These are phyloP conservation scores for Neopestalotiopsis rosae DNA, from an alignment of 2,329 filamentous ascomycete species.

Conservation along the genomic window DNA sequence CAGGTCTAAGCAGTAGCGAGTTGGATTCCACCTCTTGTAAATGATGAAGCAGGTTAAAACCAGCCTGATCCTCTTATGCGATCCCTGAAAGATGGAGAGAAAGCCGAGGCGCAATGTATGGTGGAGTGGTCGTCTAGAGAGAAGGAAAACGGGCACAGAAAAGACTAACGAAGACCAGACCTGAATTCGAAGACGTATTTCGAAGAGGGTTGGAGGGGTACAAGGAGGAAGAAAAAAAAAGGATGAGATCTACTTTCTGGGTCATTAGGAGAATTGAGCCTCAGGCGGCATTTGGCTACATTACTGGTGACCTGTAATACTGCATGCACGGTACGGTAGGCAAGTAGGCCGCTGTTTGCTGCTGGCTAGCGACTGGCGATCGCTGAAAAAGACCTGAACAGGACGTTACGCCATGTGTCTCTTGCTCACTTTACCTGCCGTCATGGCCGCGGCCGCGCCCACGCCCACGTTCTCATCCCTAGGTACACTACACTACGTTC, in stretches of 20 bases:
- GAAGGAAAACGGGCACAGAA: neutral
- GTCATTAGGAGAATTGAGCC: neutral
- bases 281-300: neutral
- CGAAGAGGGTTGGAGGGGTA: neutral
- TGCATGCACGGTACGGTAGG: neutral
- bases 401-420: neutral
- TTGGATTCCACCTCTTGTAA: neutral
- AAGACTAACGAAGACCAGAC: neutral
- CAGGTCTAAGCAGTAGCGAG: neutral
- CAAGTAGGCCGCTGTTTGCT: neutral
- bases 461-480: neutral
- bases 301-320: neutral
- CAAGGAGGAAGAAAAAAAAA: neutral
- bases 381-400: neutral
- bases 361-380: neutral
- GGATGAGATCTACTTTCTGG: neutral
- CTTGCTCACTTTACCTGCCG: neutral
- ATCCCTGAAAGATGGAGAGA: neutral
- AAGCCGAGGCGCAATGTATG: neutral
- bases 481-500: neutral
- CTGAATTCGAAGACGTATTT: neutral
- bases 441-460: neutral
- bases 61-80: neutral
- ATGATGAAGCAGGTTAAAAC: neutral
- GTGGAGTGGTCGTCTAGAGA: neutral